A percentile compares a stretch with the other conserved stretches of the same genome.
Evolutionary conservation across 805 yeast species (phyloP).

Genomic region (Saccharomycopsis schoenii): DNA sequence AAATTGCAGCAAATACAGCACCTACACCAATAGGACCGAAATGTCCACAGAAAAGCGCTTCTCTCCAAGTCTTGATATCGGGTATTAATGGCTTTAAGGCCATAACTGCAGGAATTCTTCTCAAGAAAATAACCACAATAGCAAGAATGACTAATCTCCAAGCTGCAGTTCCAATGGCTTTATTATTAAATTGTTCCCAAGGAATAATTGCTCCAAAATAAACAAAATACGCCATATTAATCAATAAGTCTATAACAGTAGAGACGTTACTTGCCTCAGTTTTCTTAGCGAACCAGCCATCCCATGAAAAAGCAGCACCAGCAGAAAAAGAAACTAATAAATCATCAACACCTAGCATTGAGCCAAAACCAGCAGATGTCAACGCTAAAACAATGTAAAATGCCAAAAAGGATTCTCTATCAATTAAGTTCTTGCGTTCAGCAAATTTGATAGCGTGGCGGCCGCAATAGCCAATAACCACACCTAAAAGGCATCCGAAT

Average conservation of each 20-base stretch:
- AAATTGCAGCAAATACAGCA: slow-evolving; percentile 73
- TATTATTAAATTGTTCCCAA: slow-evolving; percentile 67
- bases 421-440: slow-evolving; percentile 58
- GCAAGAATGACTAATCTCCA: slow-evolving; percentile 79
- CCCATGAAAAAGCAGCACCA: slow-evolving; percentile 92
- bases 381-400: slow-evolving; percentile 75
- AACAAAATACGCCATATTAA: slow-evolving; percentile 79
- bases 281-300: slow-evolving; percentile 74
- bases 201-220: slow-evolving; percentile 89
- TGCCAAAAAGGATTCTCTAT: slow-evolving; percentile 80
- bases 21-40: slow-evolving; percentile 97
- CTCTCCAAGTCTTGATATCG: slow-evolving; percentile 85
- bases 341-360: slow-evolving; percentile 83
- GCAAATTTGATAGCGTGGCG: slow-evolving; percentile 68
- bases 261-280: slow-evolving; percentile 84
- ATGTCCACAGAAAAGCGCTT: slow-evolving; percentile 88
- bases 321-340: slow-evolving; percentile 84
- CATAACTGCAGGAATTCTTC: slow-evolving; percentile 78
- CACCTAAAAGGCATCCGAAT: slow-evolving; percentile 71
- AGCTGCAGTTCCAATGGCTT: slow-evolving; percentile 50
- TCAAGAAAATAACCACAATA: slow-evolving; percentile 58
- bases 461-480: slow-evolving; percentile 58
- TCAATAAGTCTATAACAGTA: slow-evolving; percentile 74
- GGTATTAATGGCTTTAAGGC: slow-evolving; percentile 71
- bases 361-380: slow-evolving; percentile 82